Conservation (phyloP, 2,329 filamentous ascomycete species). For the Penicillium griseofulvum region DNA sequence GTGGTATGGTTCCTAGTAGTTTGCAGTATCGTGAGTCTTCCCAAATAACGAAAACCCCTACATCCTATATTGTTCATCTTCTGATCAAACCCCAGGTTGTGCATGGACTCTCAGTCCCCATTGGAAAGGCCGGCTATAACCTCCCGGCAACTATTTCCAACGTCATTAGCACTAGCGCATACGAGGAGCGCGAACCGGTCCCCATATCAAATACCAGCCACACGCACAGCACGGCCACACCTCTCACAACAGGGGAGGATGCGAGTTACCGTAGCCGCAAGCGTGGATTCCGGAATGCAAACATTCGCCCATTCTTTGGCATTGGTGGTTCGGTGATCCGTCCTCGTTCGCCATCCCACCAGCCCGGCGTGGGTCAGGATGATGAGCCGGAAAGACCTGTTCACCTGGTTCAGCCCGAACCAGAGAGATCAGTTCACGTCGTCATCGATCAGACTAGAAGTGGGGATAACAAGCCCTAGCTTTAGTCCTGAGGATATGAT, state of each 20-base stretch:
- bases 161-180: conserved; percentile 44
- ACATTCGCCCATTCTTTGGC: conserved; percentile 25
- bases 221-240: conserved; percentile 38
- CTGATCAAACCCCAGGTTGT: conserved; percentile 55
- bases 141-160: conserved; percentile 47
- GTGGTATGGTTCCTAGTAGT: conserved; percentile 85
- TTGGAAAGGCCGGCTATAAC: conserved; percentile 52
- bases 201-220: conserved; percentile 26
- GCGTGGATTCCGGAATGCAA: conserved; percentile 17
- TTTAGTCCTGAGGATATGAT: not conserved
- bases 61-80: not conserved
- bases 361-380: conserved; percentile 20
- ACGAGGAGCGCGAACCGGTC: conserved; percentile 30
- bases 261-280: conserved; percentile 27
- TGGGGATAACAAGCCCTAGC: not conserved
- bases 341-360: conserved; percentile 14
- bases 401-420: conserved; percentile 19
- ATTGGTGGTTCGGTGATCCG: conserved; percentile 28
- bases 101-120: conserved; percentile 76
- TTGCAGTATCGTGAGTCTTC: conserved; percentile 68
- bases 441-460: conserved; percentile 12
- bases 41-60: not conserved
- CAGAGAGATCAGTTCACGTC: conserved; percentile 21
- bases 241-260: conserved; percentile 6
- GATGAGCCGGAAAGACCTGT: conserved; percentile 37